Percentiles rank a stretch among this genome's conserved stretches.
Evolutionary conservation across 2,329 filamentous ascomycete genomes (phyloP).

Genomic region (Talaromyces funiculosus): DNA sequence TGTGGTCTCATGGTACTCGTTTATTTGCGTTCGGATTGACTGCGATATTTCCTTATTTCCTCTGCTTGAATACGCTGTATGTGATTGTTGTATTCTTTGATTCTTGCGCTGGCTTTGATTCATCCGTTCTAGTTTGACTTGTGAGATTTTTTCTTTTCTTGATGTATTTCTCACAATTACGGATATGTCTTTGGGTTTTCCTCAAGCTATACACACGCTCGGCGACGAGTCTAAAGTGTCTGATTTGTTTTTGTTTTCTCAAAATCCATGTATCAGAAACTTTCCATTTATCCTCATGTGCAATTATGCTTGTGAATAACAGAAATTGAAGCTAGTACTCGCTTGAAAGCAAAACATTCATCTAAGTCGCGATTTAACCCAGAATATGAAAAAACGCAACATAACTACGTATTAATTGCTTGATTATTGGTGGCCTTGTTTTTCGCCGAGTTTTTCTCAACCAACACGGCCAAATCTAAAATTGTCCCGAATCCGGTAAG

Average conservation of each 20-base stretch:
- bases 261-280: constrained; percentile 10
- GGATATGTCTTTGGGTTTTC: neutral
- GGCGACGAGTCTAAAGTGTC: neutral
- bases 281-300: constrained; percentile 1
- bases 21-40: constrained; percentile 15
- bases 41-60: constrained; percentile 13
- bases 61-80: constrained; percentile 3
- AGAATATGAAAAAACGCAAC: no score
- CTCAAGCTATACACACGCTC: neutral
- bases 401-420: no score
- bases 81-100: constrained; percentile 5
- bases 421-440: neutral
- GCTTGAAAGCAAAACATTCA: neutral
- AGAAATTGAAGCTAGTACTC: neutral
- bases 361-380: neutral
- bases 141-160: constrained; percentile 6
- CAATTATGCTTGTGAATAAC: constrained; percentile 8
- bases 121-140: neutral
- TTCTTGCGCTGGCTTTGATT: constrained; percentile 4
- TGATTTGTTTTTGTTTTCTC: constrained; percentile 3
- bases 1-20: constrained; percentile 16
- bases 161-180: constrained; percentile 12
- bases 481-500: constrained; percentile 9
- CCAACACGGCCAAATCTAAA: neutral
- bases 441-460: neutral